Conservation (phyloP, 2,329 filamentous ascomycete species). For the Trichoderma semiorbis region DNA sequence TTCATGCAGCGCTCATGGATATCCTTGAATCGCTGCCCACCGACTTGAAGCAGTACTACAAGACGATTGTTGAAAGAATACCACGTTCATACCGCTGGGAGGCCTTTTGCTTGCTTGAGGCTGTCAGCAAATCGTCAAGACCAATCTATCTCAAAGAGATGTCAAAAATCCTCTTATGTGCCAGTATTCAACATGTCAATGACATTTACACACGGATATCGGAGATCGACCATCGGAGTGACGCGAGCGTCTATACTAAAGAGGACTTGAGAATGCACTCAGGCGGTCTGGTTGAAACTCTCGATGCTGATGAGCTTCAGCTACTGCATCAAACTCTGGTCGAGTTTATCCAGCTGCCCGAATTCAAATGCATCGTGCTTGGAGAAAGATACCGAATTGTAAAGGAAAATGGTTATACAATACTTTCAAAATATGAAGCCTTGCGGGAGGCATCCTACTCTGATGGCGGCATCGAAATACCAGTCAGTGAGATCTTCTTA, state of each 20-base stretch:
- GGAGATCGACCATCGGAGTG: neutral
- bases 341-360: neutral
- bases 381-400: neutral
- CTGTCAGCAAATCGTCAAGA: neutral
- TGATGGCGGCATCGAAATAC: neutral
- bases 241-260: neutral
- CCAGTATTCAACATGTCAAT: neutral
- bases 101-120: neutral
- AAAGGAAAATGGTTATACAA: neutral
- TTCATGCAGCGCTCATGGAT: neutral
- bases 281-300: neutral
- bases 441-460: neutral
- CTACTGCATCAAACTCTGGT: neutral
- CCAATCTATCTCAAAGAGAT: neutral
- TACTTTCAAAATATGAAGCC: neutral
- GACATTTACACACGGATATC: rapidly evolving
- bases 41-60: neutral
- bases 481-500: neutral
- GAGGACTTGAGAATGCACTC: neutral
- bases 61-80: neutral
- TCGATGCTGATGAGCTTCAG: neutral
- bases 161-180: neutral
- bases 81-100: neutral
- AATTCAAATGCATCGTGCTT: neutral
- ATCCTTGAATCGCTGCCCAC: neutral